These are phyloP conservation scores for Suhomyces ambrosiae DNA, from an alignment of 1,139 yeast species.

Conservation along the genomic window DNA sequence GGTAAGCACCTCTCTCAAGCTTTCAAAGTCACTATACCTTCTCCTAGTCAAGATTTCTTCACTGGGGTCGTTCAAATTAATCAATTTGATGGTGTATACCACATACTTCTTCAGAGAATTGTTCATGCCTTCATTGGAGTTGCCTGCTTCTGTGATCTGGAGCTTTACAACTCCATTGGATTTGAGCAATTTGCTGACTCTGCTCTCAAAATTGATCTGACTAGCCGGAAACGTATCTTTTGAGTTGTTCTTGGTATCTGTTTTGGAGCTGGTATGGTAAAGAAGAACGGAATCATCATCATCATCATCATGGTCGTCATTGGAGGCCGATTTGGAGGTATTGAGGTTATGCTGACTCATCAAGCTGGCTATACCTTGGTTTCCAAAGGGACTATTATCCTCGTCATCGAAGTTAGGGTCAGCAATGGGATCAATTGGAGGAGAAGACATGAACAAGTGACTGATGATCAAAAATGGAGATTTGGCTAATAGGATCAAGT, in stretches of 20 bases:
- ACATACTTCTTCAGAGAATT: slow-evolving; percentile 67
- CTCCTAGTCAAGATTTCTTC: slow-evolving; percentile 69
- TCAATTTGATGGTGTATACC: slow-evolving; percentile 72
- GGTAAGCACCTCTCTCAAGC: slow-evolving; percentile 67
- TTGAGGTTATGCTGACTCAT: slow-evolving; percentile 18
- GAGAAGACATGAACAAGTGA: slow-evolving; percentile 3
- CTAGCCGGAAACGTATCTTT: slow-evolving; percentile 28
- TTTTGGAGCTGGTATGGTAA: slow-evolving; percentile 18
- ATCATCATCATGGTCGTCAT: slow-evolving; percentile 16
- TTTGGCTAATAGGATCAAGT: too few species aligned
- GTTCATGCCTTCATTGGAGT: slow-evolving; percentile 68
- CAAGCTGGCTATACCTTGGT: slow-evolving; percentile 34
- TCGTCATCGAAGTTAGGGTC: slow-evolving; percentile 35
- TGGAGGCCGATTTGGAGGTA: slow-evolving; percentile 8
- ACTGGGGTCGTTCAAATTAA: slow-evolving; percentile 30
- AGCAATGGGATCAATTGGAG: slow-evolving; percentile 4
- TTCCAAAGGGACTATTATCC: slow-evolving; percentile 56
- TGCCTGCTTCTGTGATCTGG: slow-evolving; percentile 73
- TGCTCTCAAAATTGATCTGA: slow-evolving; percentile 39
- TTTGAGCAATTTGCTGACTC: slow-evolving; percentile 39
- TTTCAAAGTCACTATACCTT: slow-evolving; percentile 90
- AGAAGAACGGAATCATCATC: slow-evolving; percentile 34
- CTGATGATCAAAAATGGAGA: neutral
- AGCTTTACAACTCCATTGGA: slow-evolving; percentile 41
- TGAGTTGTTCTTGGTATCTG: slow-evolving; percentile 6